Evolutionary conservation across 1,139 yeast species (phyloP).

Genomic region (Eremothecium sinecaudum): DNA sequence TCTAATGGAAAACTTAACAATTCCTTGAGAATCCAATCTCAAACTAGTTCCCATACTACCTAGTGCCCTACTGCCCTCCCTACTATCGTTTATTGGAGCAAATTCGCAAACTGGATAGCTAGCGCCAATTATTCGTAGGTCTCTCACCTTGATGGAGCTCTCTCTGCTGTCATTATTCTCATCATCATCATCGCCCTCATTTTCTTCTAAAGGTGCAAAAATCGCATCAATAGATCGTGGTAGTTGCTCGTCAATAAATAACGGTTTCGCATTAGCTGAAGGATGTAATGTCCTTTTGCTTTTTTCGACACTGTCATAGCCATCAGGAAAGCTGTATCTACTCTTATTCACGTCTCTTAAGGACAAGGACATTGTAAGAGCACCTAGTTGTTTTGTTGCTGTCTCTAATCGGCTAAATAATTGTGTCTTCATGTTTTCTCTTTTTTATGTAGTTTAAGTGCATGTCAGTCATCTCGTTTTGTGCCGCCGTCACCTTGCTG

Average conservation of each 20-base stretch:
- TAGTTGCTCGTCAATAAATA: conserved; percentile 11
- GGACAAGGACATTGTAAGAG: conserved; percentile 3
- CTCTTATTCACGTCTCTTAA: conserved; percentile 5
- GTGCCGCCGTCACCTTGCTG: conserved; percentile 4
- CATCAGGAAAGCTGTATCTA: conserved; percentile 3
- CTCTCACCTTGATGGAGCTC: not conserved
- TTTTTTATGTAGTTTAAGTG: too few species aligned
- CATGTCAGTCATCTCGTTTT: conserved; percentile 4
- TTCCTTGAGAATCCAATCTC: conserved; percentile 3
- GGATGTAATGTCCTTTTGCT: conserved; percentile 2
- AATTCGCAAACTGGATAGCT: conserved; percentile 1
- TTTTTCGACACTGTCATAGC: conserved; percentile 3
- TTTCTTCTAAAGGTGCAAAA: conserved; percentile 7
- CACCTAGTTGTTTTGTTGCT: not conserved
- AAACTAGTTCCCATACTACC: conserved; percentile 3
- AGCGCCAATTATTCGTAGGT: not conserved
- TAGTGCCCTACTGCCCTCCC: not conserved
- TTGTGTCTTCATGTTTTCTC: not conserved
- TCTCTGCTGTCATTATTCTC: not conserved
- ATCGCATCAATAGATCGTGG: conserved; percentile 6
- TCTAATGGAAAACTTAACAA: conserved; percentile 1
- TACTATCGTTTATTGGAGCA: conserved; percentile 2
- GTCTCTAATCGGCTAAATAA: too few species aligned
- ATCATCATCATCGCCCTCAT: conserved; percentile 10
- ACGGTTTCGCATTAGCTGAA: conserved; percentile 5